These are phyloP conservation scores for Myrmaecium sp. DNA, from an alignment of 2,329 filamentous ascomycete species.

Conservation along the genomic window DNA sequence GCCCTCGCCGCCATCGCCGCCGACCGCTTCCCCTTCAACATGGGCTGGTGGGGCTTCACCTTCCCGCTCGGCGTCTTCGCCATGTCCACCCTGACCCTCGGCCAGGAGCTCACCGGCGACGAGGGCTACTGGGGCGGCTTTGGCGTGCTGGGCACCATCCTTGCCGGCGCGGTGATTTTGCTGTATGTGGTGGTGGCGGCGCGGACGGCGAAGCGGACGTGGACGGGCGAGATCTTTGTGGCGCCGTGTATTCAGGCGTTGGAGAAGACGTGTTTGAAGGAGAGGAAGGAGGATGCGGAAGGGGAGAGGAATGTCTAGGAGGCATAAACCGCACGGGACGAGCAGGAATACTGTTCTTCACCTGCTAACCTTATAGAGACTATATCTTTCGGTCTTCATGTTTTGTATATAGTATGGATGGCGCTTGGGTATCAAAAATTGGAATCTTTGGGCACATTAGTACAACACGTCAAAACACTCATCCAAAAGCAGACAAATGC, in stretches of 20 bases:
- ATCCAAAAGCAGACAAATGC: no score
- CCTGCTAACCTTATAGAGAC: no score
- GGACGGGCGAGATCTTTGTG: conserved; percentile 30
- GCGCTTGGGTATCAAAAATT: no score
- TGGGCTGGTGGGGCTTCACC: conserved; percentile 46
- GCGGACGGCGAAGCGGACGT: conserved; percentile 27
- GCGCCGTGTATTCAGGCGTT: conserved; percentile 29
- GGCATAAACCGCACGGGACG: no score
- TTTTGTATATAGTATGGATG: no score
- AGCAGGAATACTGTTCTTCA: no score
- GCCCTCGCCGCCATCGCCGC: conserved; percentile 32
- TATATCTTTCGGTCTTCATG: no score
- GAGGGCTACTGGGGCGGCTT: no score
- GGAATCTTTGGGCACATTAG: no score
- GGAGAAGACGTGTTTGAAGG: conserved; percentile 5
- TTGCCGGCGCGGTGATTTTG: conserved; percentile 28
- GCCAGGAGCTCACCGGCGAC: conserved; percentile 36
- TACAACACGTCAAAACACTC: no score
- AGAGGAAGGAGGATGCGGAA: conserved; percentile 1
- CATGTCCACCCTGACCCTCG: conserved; percentile 29
- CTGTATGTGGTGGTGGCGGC: conserved; percentile 34
- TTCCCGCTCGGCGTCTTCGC: conserved; percentile 43
- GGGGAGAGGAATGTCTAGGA: conserved; percentile 1
- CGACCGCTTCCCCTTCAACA: conserved; percentile 39
- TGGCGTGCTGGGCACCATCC: no score